Percentiles rank a stretch among this genome's conserved stretches.
Evolutionary conservation across 306 rosid species (phyloP).

Genomic region (Acmispon strigosus): DNA sequence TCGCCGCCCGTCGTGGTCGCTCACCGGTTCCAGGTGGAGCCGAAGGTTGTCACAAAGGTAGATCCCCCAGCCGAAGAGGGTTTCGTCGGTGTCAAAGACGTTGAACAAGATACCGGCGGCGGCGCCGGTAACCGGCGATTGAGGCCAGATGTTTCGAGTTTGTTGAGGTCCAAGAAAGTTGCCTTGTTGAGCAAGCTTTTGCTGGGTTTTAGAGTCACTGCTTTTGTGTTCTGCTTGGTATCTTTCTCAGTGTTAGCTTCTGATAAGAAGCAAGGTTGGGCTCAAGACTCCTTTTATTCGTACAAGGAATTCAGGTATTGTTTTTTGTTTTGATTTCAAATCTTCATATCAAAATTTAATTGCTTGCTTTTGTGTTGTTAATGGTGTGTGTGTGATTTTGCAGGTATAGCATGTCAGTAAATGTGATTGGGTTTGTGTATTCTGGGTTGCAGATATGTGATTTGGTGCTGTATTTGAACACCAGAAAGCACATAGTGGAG

Average conservation of each 20-base stretch:
- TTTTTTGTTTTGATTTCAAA: neutral
- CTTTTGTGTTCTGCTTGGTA: conserved; percentile 45
- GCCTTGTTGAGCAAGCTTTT: conserved; percentile 36
- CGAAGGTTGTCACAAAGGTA: conserved; percentile 45
- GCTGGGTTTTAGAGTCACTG: conserved; percentile 49
- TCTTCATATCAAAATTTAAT: neutral
- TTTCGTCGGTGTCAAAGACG: conserved; percentile 22
- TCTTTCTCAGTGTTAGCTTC: conserved; percentile 73
- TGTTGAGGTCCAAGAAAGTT: conserved; percentile 29
- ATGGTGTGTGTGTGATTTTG: conserved; percentile 11
- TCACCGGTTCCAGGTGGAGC: conserved; percentile 46
- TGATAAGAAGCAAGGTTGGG: conserved; percentile 63
- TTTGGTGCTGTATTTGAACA: conserved; percentile 27
- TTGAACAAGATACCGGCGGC: conserved; percentile 13
- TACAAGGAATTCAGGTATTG: conserved; percentile 73
- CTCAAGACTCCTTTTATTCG: conserved; percentile 55
- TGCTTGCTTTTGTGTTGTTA: neutral
- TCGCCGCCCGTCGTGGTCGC: conserved; percentile 29
- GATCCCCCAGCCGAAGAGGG: conserved; percentile 50
- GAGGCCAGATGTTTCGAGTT: conserved; percentile 35
- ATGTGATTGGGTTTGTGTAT: conserved; percentile 59
- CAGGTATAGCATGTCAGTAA: conserved; percentile 66
- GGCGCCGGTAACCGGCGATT: conserved; percentile 26
- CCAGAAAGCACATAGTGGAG: conserved; percentile 36
- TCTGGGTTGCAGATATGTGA: conserved; percentile 57